Conservation (phyloP, 2,329 filamentous ascomycete species). For the Alternaria hordeiaustralica region DNA sequence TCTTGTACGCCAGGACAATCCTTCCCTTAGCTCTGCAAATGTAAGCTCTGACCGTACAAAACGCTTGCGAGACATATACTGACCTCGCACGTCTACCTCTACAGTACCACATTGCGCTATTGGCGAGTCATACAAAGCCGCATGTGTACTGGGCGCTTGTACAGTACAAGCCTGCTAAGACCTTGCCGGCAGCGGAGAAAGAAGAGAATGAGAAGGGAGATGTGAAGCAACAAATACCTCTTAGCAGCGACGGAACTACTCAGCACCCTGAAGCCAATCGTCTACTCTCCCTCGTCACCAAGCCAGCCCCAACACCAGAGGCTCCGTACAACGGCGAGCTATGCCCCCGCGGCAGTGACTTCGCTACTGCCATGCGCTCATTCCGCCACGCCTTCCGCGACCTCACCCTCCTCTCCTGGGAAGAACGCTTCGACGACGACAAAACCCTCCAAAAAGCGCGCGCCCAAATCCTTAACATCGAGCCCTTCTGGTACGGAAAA, state of each 20-base stretch:
- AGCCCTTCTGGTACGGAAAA: conserved; percentile 38
- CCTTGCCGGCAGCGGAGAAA: background rate
- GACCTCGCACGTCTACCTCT: background rate
- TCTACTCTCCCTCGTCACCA: conserved; percentile 20
- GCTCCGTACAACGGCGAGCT: conserved; percentile 33
- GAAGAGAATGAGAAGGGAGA: background rate
- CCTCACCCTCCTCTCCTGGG: conserved; percentile 51
- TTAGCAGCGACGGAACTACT: too few relatives aligned
- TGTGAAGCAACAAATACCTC: background rate
- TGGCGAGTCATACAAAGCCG: conserved; percentile 42
- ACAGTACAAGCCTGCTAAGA: conserved; percentile 29
- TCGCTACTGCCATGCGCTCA: conserved; percentile 39
- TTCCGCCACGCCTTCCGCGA: conserved; percentile 52
- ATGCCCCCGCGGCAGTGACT: conserved; percentile 38
- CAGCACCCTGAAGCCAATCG: conserved; percentile 13
- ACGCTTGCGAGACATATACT: background rate
- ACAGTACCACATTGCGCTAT: conserved; percentile 47
- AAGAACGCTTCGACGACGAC: conserved; percentile 46
- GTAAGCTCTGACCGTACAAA: background rate
- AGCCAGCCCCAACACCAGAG: background rate
- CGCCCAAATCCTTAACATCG: conserved; percentile 17
- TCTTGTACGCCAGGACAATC: conserved; percentile 61
- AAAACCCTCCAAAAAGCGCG: conserved; percentile 26
- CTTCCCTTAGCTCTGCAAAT: conserved; percentile 61
- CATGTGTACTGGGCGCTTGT: conserved; percentile 40